Conservation (phyloP, 2,329 filamentous ascomycete genomes). For the Akanthomyces uredinophilus region DNA sequence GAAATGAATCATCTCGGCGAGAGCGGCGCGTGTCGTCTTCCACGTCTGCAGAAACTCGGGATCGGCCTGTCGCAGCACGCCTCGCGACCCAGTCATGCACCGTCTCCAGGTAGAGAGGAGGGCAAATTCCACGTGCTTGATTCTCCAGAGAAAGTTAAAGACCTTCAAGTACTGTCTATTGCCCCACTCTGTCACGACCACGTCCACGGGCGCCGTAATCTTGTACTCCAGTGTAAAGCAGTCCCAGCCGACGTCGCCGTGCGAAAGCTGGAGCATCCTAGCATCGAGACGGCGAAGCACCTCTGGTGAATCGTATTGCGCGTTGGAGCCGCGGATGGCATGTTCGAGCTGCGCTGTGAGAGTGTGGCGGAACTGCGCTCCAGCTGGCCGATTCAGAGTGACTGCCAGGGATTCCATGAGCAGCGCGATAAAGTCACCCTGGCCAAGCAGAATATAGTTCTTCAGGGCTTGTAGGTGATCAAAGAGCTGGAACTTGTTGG, state of each 20-base stretch:
- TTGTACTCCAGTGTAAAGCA: slow-evolving; percentile 99
- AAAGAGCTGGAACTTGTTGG: slow-evolving; percentile 89
- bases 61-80: slow-evolving; percentile 76
- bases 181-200: slow-evolving; percentile 93
- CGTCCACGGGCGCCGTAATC: slow-evolving; percentile 91
- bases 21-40: slow-evolving; percentile 81
- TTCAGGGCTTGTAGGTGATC: slow-evolving; percentile 89
- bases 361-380: slow-evolving; percentile 92
- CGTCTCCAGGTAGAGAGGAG: slow-evolving; percentile 87
- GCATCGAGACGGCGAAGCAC: slow-evolving; percentile 88
- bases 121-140: slow-evolving; percentile 95
- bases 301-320: slow-evolving; percentile 89
- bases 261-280: slow-evolving; percentile 94
- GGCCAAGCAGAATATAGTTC: slow-evolving; percentile 88
- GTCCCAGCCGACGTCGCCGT: slow-evolving; percentile 98
- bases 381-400: slow-evolving; percentile 92
- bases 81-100: slow-evolving; percentile 89
- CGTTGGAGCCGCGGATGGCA: slow-evolving; percentile 93
- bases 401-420: slow-evolving; percentile 94
- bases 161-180: slow-evolving; percentile 96
- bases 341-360: slow-evolving; percentile 97
- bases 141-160: slow-evolving; percentile 98
- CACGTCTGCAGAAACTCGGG: slow-evolving; percentile 68
- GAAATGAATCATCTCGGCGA: slow-evolving; percentile 98
- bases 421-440: slow-evolving; percentile 94